Base-by-base conservation (phyloP, 2,329 filamentous ascomycete genomes). In the Cercospora sp. region DNA sequence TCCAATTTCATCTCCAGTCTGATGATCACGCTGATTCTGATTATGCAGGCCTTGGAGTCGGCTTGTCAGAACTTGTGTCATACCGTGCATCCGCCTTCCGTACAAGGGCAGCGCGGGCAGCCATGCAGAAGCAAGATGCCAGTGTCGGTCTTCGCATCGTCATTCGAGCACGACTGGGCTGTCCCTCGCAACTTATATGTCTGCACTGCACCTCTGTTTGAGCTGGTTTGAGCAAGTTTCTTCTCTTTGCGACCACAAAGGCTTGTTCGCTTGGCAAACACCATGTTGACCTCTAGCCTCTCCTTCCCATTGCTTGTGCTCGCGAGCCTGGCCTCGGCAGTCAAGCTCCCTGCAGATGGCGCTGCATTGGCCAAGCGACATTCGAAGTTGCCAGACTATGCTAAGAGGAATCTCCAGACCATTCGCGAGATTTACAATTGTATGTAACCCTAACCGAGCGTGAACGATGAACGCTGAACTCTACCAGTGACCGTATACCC, bases 401-500 rank as follows among this genome's bases (percentile, higher is more conserved):
- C 67, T 5, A 34, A 66, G 37, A 79, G 80, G 66, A 82, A 82
- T 69, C 72, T 79, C 65, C 70, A 77, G 32, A 82, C 80, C 32
- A 78, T 82, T 58, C 75, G 76, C 37, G 69, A 62, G 26, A 65
- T 68, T 13, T 68, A 68, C 49, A 68, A 68, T 12, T 26, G 55
- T 58, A 58, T 9, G 28, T 40, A n/a, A 10, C 55, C 12, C 28
- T 5, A 6, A 24, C 16, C 8, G 30, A 58, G 16, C 24, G 55
- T 21, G 13, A 16, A 9, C 3, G 10, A 21, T 12, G 30, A 28
- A 9, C 5, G 26, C 13, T 32, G 10, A 34, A 18, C 55, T 32
- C 55, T n/a, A 58, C 53, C 16, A 58, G 55, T 58, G 21, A 68
- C 66, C 24, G 78, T 81, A 61, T 82, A 79, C 68, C 81, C 81